These are phyloP conservation scores for Rauvolfia tetraphylla DNA, from an alignment of 257 asterid species.

Conservation along the genomic window DNA sequence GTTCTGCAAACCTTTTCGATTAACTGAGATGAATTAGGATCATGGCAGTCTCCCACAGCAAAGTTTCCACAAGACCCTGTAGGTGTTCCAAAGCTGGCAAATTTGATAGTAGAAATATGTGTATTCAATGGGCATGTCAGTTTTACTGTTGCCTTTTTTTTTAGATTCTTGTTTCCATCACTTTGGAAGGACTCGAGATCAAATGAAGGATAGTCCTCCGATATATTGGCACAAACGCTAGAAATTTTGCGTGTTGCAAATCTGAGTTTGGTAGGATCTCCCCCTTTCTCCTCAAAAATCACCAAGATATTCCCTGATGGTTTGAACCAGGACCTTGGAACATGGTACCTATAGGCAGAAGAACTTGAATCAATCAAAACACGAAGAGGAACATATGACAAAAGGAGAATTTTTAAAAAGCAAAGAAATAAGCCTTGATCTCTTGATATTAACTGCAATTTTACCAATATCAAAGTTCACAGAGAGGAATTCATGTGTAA, in stretches of 20 bases:
- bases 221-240: slow-evolving; percentile 42
- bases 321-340: slow-evolving; percentile 95
- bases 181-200: slow-evolving; percentile 30
- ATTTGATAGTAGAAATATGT: slow-evolving; percentile 47
- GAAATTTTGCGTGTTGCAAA: slow-evolving; percentile 58
- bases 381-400: background rate
- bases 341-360: slow-evolving; percentile 60
- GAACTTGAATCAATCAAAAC: slow-evolving; percentile 10
- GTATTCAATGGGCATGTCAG: slow-evolving; percentile 51
- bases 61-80: slow-evolving; percentile 62
- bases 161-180: slow-evolving; percentile 24
- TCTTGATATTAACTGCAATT: background rate
- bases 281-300: slow-evolving; percentile 85
- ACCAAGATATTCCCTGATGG: slow-evolving; percentile 69
- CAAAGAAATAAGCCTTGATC: background rate
- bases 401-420: background rate
- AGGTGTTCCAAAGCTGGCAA: slow-evolving; percentile 75
- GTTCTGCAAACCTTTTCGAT: slow-evolving; percentile 41
- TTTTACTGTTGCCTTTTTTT: slow-evolving; percentile 28
- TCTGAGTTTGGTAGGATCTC: slow-evolving; percentile 64
- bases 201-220: slow-evolving; percentile 64
- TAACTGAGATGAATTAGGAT: slow-evolving; percentile 41
- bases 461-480: background rate
- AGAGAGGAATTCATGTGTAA: background rate
- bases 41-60: slow-evolving; percentile 50